Conservation (phyloP, 106 monocot species). For the Dendrobium catenatum region DNA sequence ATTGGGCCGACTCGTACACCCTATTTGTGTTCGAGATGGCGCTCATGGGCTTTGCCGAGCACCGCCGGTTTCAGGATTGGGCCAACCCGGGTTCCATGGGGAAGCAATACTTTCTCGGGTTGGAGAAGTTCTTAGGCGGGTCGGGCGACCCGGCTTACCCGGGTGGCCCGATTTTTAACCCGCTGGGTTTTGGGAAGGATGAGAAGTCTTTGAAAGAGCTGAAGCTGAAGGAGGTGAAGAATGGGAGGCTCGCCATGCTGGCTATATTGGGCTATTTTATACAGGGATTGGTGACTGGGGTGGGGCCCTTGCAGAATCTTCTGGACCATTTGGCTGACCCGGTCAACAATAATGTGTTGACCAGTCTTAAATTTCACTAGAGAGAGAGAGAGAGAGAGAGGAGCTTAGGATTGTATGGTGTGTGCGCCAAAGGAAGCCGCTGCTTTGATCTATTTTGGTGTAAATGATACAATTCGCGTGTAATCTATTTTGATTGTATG, state of each 20-base stretch:
- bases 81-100: conserved; percentile 86
- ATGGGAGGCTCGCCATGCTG: conserved; percentile 92
- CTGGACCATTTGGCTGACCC: conserved; percentile 92
- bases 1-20: conserved; percentile 94
- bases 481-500: no score
- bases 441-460: no score
- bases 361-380: conserved; percentile 91
- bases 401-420: no score
- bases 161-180: conserved; percentile 91
- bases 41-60: conserved; percentile 95
- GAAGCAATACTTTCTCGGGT: conserved; percentile 85
- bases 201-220: conserved; percentile 88
- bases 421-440: no score
- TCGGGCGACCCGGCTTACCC: conserved; percentile 86
- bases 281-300: conserved; percentile 74
- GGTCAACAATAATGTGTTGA: conserved; percentile 84
- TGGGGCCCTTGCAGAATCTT: conserved; percentile 86
- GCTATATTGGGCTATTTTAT: conserved; percentile 73
- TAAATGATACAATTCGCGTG: no score
- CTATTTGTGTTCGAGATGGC: conserved; percentile 90
- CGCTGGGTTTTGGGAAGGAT: conserved; percentile 81
- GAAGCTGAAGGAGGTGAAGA: conserved; percentile 97
- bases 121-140: conserved; percentile 78
- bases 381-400: no score
- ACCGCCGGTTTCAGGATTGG: conserved; percentile 95